Percentiles rank a stretch among this genome's conserved stretches.
These are phyloP conservation scores for Kodamaea neixiangensis DNA, from an alignment of 805 yeast species.

Conservation along the genomic window DNA sequence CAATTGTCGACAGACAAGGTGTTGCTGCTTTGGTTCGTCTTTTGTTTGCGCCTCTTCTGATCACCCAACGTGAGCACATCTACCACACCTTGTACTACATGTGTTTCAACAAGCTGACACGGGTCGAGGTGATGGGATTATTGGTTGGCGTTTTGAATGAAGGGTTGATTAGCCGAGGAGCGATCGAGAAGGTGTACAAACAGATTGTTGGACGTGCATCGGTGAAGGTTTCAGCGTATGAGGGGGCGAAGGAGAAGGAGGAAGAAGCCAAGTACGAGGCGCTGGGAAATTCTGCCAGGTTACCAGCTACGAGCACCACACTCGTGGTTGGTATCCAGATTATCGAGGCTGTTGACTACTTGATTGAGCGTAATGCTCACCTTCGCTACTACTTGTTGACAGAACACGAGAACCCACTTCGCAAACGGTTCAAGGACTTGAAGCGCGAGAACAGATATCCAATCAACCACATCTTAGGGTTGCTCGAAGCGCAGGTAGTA, in stretches of 20 bases:
- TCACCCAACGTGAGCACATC: conserved; percentile 59
- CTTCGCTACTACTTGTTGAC: conserved; percentile 74
- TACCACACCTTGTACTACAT: conserved; percentile 66
- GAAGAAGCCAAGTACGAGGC: conserved; percentile 5
- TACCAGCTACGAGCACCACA: conserved; percentile 68
- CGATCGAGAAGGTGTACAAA: conserved; percentile 62
- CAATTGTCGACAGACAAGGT: conserved; percentile 75
- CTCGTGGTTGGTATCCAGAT: conserved; percentile 73
- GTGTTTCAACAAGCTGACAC: conserved; percentile 75
- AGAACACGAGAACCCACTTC: conserved; percentile 60
- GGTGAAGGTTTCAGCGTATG: conserved; percentile 4
- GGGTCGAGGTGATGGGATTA: conserved; percentile 71
- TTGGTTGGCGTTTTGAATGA: conserved; percentile 72
- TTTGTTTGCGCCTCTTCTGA: conserved; percentile 71
- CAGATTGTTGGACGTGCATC: conserved; percentile 55
- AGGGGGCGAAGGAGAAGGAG: conserved; percentile 8
- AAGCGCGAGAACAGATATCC: conserved; percentile 59
- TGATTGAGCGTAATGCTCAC: conserved; percentile 66
- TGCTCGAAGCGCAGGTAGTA: conserved; percentile 65
- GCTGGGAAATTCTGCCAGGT: conserved; percentile 17
- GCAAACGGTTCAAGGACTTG: conserved; percentile 33
- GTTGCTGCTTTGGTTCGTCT: conserved; percentile 71
- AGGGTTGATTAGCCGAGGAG: conserved; percentile 60
- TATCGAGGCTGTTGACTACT: conserved; percentile 69
- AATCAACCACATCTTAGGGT: conserved; percentile 61